Percentiles rank a stretch among this genome's conserved stretches.
Evolutionary conservation across 805 yeast species (phyloP).

Genomic region (Lachancea sp.): DNA sequence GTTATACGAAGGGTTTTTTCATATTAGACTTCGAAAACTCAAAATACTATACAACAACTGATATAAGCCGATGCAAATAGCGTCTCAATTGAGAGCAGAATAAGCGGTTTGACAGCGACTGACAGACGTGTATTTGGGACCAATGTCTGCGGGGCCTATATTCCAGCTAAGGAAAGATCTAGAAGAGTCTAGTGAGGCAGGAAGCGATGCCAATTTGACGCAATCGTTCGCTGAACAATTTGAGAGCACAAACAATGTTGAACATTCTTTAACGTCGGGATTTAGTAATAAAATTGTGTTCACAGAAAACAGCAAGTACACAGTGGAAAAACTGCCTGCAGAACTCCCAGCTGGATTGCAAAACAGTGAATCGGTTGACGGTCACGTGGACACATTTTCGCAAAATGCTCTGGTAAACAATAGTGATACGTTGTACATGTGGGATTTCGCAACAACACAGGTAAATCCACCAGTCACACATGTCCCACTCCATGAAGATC

Average conservation of each 20-base stretch:
- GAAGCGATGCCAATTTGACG: constrained; percentile 17
- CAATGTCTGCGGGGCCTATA: constrained; percentile 16
- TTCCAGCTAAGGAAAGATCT: constrained; percentile 31
- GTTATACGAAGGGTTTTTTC: background rate
- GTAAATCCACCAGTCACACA: constrained; percentile 38
- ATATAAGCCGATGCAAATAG: background rate
- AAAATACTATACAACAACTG: background rate
- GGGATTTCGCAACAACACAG: constrained; percentile 63
- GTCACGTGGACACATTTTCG: constrained; percentile 42
- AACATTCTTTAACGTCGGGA: constrained; percentile 1
- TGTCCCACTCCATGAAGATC: constrained; percentile 26
- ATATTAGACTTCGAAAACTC: background rate
- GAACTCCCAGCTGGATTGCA: background rate
- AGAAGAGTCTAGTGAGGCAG: constrained; percentile 32
- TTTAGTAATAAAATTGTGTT: constrained; percentile 14
- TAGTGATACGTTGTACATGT: constrained; percentile 50
- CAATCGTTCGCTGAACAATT: constrained; percentile 9
- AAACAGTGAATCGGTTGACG: constrained; percentile 26
- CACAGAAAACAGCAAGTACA: constrained; percentile 29
- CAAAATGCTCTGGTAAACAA: constrained; percentile 46
- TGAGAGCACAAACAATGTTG: constrained; percentile 4
- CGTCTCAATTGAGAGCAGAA: background rate
- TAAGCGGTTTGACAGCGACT: background rate
- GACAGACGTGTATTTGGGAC: background rate
- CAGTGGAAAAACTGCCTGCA: constrained; percentile 20